These are phyloP conservation scores for Spergularia bocconei DNA, from an alignment of 148 eudicot species.

Conservation along the genomic window DNA sequence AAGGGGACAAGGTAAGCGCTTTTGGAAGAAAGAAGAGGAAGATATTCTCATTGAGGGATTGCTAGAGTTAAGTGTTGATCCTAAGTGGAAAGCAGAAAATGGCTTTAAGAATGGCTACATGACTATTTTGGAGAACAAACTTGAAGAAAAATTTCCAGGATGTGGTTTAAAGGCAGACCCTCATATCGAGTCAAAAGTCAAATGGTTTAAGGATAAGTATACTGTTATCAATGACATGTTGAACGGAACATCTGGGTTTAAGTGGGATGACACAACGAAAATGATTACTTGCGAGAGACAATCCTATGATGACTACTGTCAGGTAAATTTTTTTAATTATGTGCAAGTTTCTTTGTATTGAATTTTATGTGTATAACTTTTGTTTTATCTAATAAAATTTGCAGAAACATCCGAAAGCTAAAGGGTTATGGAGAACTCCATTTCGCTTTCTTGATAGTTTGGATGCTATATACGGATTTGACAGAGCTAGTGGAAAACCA, in stretches of 20 bases:
- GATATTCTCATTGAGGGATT: not conserved
- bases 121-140: slow-evolving; percentile 6
- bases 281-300: slow-evolving; percentile 13
- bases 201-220: slow-evolving; percentile 12
- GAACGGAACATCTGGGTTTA: not conserved
- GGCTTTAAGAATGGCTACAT: slow-evolving; percentile 12
- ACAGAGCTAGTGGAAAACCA: no score
- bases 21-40: slow-evolving; percentile 10
- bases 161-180: slow-evolving; percentile 12
- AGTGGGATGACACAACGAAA: slow-evolving; percentile 2
- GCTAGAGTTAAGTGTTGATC: not conserved
- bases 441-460: no score
- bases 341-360: no score
- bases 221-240: not conserved
- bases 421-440: no score
- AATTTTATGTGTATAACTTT: no score
- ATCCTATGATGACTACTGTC: slow-evolving; percentile 15
- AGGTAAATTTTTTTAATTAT: not conserved
- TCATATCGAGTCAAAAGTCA: slow-evolving; percentile 19
- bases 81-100: not conserved
- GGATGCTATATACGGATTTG: no score
- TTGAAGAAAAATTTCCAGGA: not conserved
- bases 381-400: no score
- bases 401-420: no score
- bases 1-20: slow-evolving; percentile 14